Evolutionary conservation across 2,329 filamentous ascomycete genomes (phyloP).

Genomic region (Fusarium albosuccineum): DNA sequence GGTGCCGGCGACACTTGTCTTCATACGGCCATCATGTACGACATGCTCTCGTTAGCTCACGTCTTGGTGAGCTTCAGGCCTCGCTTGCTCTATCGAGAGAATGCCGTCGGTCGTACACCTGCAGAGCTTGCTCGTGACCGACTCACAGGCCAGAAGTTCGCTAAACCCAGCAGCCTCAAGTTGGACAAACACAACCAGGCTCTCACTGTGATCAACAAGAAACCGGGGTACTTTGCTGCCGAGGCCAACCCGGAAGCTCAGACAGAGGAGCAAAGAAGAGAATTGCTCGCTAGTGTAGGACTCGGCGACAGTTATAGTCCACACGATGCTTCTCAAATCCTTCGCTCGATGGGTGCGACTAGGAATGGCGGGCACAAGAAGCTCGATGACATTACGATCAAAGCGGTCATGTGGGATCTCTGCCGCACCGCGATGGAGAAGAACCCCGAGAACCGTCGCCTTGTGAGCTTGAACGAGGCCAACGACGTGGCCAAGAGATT

Average conservation of each 20-base stretch:
- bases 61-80: constrained; percentile 68
- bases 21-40: constrained; percentile 65
- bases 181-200: constrained; percentile 8
- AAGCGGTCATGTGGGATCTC: constrained; percentile 51
- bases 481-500: constrained; percentile 70
- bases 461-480: constrained; percentile 68
- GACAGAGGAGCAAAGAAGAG: constrained; percentile 33
- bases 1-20: constrained; percentile 74
- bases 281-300: constrained; percentile 41
- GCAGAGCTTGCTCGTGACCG: constrained; percentile 74
- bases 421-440: constrained; percentile 50
- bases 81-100: constrained; percentile 76
- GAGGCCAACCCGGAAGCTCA: constrained; percentile 26
- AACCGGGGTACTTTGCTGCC: constrained; percentile 27
- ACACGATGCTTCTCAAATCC: constrained; percentile 44
- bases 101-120: constrained; percentile 81
- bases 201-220: constrained; percentile 9
- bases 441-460: constrained; percentile 57
- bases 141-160: constrained; percentile 58
- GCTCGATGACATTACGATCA: constrained; percentile 19
- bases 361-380: constrained; percentile 23
- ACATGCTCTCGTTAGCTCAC: constrained; percentile 53
- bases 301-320: constrained; percentile 48
- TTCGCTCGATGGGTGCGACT: constrained; percentile 44
- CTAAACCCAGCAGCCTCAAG: constrained; percentile 30